These are phyloP conservation scores for Dryadomyces sulphureus DNA, from an alignment of 2,329 filamentous ascomycete species.

Conservation along the genomic window DNA sequence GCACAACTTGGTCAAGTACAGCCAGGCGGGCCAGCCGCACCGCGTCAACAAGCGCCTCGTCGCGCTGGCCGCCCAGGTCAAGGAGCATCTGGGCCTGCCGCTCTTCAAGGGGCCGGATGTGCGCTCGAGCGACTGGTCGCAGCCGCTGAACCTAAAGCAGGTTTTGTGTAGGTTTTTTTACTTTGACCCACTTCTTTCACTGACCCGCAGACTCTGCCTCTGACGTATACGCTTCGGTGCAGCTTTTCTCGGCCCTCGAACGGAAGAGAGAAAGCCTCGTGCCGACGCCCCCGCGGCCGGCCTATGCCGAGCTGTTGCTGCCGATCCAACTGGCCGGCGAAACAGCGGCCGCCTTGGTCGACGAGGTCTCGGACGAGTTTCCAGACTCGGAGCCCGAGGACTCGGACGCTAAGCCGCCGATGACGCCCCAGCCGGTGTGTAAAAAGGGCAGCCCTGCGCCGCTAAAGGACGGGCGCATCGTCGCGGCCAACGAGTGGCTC, in stretches of 20 bases:
- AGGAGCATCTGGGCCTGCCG: conserved; percentile 57
- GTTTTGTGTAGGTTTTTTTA: conserved; percentile 37
- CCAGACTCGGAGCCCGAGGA: conserved; percentile 1
- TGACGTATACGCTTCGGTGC: conserved; percentile 67
- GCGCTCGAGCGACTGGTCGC: conserved; percentile 61
- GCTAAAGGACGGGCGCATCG: conserved; percentile 25
- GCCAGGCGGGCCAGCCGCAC: conserved; percentile 29
- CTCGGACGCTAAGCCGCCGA: neutral
- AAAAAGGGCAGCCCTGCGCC: conserved; percentile 7
- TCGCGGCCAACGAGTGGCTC: conserved; percentile 26
- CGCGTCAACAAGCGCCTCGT: conserved; percentile 54
- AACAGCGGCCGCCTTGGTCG: neutral
- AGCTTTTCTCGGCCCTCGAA: conserved; percentile 60
- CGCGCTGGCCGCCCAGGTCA: conserved; percentile 52
- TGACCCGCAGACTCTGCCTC: conserved; percentile 52
- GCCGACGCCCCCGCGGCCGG: conserved; percentile 57
- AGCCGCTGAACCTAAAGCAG: conserved; percentile 46
- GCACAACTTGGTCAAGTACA: conserved; percentile 61
- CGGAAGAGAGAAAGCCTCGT: conserved; percentile 48
- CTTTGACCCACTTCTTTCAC: conserved; percentile 11
- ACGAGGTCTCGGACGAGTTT: neutral
- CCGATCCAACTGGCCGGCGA: conserved; percentile 24
- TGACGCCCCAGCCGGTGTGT: neutral
- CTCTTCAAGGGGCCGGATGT: conserved; percentile 59
- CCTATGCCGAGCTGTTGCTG: conserved; percentile 48